phyloP scores from a whole-genome alignment of 2,329 filamentous ascomycete genomes.

The Penicillium thymicola region DNA sequence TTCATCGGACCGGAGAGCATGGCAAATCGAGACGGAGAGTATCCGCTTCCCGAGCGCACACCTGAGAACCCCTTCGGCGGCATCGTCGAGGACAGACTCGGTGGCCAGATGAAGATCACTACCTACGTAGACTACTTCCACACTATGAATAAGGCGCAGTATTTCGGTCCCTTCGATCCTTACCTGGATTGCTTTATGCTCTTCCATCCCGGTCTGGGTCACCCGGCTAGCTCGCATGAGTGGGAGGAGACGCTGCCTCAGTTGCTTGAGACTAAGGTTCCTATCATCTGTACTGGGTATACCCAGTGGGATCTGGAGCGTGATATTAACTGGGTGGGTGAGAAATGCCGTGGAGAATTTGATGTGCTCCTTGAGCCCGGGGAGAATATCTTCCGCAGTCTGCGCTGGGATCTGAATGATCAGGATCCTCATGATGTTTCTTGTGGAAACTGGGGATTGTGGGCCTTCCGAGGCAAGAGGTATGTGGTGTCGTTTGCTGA shows the following conservation, averaged over 20 bases:
- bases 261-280: slow-evolving; percentile 90
- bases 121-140: slow-evolving; percentile 99
- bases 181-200: slow-evolving; percentile 98
- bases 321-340: slow-evolving; percentile 84
- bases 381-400: slow-evolving; percentile 88
- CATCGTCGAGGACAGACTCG: slow-evolving; percentile 88
- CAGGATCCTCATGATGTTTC: slow-evolving; percentile 89
- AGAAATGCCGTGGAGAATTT: slow-evolving; percentile 84
- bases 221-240: slow-evolving; percentile 88
- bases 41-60: slow-evolving; percentile 82
- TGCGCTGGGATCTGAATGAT: slow-evolving; percentile 96
- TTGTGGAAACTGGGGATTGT: slow-evolving; percentile 95
- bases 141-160: slow-evolving; percentile 83
- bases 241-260: slow-evolving; percentile 89
- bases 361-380: slow-evolving; percentile 88
- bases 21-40: slow-evolving; percentile 88
- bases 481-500: slow-evolving; percentile 50
- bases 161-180: slow-evolving; percentile 92
- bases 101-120: slow-evolving; percentile 88
- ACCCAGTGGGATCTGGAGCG: slow-evolving; percentile 92
- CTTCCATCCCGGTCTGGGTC: slow-evolving; percentile 94
- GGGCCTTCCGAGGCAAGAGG: slow-evolving; percentile 97
- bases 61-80: slow-evolving; percentile 86
- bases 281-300: slow-evolving; percentile 92
- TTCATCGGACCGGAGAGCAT: slow-evolving; percentile 97